Conservation (phyloP, 2,329 filamentous ascomycete genomes). For the Pseudogymnoascus sp. region DNA sequence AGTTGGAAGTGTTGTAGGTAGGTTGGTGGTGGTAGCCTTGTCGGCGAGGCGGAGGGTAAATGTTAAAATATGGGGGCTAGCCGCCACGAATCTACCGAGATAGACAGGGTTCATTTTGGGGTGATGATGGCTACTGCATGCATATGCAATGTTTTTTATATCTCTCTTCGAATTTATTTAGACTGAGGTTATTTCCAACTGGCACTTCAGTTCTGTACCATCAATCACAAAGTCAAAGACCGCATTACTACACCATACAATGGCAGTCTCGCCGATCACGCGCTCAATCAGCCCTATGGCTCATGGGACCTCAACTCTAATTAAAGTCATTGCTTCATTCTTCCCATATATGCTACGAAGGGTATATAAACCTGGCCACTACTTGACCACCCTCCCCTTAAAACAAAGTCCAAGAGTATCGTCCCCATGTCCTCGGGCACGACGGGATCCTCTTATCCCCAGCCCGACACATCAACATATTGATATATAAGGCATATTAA, state of each 20-base stretch:
- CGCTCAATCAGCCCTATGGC: too few species aligned
- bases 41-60: not conserved
- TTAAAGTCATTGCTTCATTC: slow-evolving; percentile 7
- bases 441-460: not conserved
- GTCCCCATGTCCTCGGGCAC: not conserved
- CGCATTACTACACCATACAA: not conserved
- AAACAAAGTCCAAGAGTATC: not conserved
- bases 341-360: slow-evolving; percentile 4
- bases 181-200: not conserved
- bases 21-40: not conserved
- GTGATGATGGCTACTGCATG: not conserved
- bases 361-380: slow-evolving; percentile 2
- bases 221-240: not conserved
- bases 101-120: not conserved
- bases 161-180: not conserved
- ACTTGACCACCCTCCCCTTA: not conserved
- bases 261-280: not conserved
- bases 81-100: not conserved
- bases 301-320: not conserved
- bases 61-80: not conserved
- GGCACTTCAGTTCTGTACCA: not conserved
- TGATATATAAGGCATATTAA: slow-evolving; percentile 7
- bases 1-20: not conserved
- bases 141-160: not conserved
- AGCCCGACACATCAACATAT: slow-evolving; percentile 1